Conservation (phyloP, 2,329 filamentous ascomycete species). For the Calonectria leucothoes region DNA sequence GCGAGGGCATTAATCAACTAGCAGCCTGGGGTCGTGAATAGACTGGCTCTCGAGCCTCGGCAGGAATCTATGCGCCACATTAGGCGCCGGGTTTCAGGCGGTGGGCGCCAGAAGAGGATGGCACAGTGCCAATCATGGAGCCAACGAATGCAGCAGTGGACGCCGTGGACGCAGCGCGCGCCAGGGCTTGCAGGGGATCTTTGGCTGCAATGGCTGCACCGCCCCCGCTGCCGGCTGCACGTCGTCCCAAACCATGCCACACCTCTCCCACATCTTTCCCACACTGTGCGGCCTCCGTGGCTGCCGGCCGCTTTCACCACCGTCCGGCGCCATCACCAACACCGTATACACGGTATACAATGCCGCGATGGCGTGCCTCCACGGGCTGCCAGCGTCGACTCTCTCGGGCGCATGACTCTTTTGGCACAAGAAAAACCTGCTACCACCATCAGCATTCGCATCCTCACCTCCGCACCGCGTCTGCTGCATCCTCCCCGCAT, state of each 20-base stretch:
- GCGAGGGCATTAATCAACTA: background rate
- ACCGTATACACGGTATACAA: conserved; percentile 25
- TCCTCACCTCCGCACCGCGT: background rate
- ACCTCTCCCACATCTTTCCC: too few species aligned
- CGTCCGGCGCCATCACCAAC: background rate
- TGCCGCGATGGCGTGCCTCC: background rate
- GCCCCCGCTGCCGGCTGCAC: background rate
- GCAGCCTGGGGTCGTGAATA: background rate
- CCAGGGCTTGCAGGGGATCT: too few species aligned
- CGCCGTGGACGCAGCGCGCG: background rate
- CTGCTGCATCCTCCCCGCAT: background rate
- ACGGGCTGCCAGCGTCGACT: background rate
- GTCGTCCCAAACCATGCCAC: background rate
- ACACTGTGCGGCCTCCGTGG: conserved; percentile 13
- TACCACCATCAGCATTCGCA: background rate
- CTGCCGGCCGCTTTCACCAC: background rate
- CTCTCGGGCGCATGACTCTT: conserved; percentile 22
- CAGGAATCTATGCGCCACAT: background rate
- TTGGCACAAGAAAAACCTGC: background rate
- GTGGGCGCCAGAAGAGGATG: background rate
- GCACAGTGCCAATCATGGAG: background rate
- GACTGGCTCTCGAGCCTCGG: conserved; percentile 5
- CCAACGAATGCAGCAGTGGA: background rate
- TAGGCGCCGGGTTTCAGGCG: conserved; percentile 4
- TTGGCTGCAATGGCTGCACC: background rate